Evolutionary conservation across 768 basidiomycete genomes (phyloP).

Genomic region (Phlegmacium glaucopus): DNA sequence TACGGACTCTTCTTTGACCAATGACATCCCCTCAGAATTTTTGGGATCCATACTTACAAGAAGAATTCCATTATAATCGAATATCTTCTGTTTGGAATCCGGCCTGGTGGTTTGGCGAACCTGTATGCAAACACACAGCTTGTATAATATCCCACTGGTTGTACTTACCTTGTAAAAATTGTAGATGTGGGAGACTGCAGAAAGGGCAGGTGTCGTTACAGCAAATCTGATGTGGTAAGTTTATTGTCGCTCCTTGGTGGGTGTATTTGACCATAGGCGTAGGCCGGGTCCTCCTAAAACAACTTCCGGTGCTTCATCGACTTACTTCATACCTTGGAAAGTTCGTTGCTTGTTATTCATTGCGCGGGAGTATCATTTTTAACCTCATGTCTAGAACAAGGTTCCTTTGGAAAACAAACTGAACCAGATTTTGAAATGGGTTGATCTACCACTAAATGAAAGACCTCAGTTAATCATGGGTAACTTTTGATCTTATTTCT

Average conservation of each 20-base stretch:
- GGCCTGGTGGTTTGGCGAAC: conserved; percentile 88
- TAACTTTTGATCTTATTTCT: conserved; percentile 26
- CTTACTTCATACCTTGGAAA: conserved; percentile 79
- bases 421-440: conserved; percentile 76
- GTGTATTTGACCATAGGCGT: background rate
- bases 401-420: conserved; percentile 68
- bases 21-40: conserved; percentile 58
- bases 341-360: conserved; percentile 29
- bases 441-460: conserved; percentile 68
- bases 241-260: conserved; percentile 4
- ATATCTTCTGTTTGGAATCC: conserved; percentile 60
- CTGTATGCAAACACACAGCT: conserved; percentile 40
- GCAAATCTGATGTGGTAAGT: conserved; percentile 92
- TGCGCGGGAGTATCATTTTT: background rate
- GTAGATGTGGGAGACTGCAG: conserved; percentile 91
- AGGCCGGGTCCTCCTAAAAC: conserved; percentile 87
- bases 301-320: conserved; percentile 56
- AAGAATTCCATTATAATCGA: conserved; percentile 72
- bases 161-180: conserved; percentile 1
- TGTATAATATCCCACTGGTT: background rate
- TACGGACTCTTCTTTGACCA: background rate
- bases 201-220: conserved; percentile 65
- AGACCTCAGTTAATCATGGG: conserved; percentile 80
- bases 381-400: conserved; percentile 39
- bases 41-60: conserved; percentile 66